Base-by-base conservation (phyloP, 164 flowering plant genomes). In the Annona cherimola region DNA sequence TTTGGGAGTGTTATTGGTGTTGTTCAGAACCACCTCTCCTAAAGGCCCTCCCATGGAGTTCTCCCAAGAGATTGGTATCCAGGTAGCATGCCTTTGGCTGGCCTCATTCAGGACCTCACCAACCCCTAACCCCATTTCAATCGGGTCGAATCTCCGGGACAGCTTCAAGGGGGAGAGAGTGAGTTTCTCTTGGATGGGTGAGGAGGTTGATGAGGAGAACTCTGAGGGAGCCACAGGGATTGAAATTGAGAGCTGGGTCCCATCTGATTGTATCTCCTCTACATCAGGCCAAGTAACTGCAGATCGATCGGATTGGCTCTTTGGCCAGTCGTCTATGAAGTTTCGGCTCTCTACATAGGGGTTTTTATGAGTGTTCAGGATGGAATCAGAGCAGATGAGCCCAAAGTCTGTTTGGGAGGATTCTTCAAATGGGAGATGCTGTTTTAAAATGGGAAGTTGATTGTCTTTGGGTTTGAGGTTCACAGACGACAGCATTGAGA, bases 41-140 rank as follows among this genome's bases (percentile, higher is more conserved):
- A 94, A 82, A 5, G 99, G 97, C 26, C 99, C 99, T 0, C 97
- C 99, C 79, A 88, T 76, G 46, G 97, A 88, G 64, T 55, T 81
- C 68, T 81, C 91, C 96, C 97, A 89, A 42, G 88, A 69, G 16
- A 85, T 81, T 0, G 95, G 92, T 60, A 84, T 79, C 93, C 90
- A 91, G 69, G 74, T 78, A 0, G 84, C 73, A 72, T 83, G 87
- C 73, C 80, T 84, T 12, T 78, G 77, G 50, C 60, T 79, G 4
- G 79, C 68, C 63, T 83, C 89, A 63, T 74, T 69, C 18, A 78
- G 50, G 45, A 73, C 71, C 67, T 71, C 81, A n/a, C 84, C 86
- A 44, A 83, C 79, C 9, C 89, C 90, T 69, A 89, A 73, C 1
- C 91, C 88, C 93, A 84, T 88, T 65, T 84, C 87, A 50, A 81